These are phyloP conservation scores for Cantharellus cinnabarinus DNA, from an alignment of 768 basidiomycete genomes.

Conservation along the genomic window DNA sequence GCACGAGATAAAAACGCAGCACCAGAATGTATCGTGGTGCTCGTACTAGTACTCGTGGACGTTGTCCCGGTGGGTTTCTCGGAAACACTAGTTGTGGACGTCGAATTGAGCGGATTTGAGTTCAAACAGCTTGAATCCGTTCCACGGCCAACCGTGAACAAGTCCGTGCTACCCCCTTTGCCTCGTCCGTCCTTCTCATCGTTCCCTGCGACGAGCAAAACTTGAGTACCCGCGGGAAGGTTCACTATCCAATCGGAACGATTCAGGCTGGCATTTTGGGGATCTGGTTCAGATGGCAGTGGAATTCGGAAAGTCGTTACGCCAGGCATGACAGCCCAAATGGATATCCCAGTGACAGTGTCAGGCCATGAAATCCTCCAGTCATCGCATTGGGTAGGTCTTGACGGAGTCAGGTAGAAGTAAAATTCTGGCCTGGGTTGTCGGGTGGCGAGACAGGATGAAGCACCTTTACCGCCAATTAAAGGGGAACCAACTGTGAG, in stretches of 20 bases:
- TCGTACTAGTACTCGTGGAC: too few relatives aligned
- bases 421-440: too few relatives aligned
- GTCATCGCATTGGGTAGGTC: constrained; percentile 4
- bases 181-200: constrained; percentile 5
- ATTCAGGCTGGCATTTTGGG: neutral
- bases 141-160: constrained; percentile 2
- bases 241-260: constrained; percentile 6
- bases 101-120: too few relatives aligned
- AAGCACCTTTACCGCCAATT: too few relatives aligned
- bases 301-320: constrained; percentile 3
- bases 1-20: too few relatives aligned
- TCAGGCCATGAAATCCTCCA: constrained; percentile 1
- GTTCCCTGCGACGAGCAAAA: constrained; percentile 5
- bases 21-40: too few relatives aligned
- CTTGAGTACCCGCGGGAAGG: constrained; percentile 5
- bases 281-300: constrained; percentile 1
- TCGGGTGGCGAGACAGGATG: too few relatives aligned
- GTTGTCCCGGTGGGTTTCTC: too few relatives aligned
- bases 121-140: constrained; percentile 4
- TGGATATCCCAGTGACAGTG: constrained; percentile 1
- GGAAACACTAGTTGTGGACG: too few relatives aligned
- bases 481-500: neutral
- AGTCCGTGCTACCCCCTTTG: constrained; percentile 5
- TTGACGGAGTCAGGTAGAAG: constrained; percentile 5
- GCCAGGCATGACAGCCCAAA: constrained; percentile 6